Evolutionary conservation across 176 grass and related monocot species (phyloP), one percentile per base, ranked within the genome.

Genomic region (Musa schizocarpa): DNA sequence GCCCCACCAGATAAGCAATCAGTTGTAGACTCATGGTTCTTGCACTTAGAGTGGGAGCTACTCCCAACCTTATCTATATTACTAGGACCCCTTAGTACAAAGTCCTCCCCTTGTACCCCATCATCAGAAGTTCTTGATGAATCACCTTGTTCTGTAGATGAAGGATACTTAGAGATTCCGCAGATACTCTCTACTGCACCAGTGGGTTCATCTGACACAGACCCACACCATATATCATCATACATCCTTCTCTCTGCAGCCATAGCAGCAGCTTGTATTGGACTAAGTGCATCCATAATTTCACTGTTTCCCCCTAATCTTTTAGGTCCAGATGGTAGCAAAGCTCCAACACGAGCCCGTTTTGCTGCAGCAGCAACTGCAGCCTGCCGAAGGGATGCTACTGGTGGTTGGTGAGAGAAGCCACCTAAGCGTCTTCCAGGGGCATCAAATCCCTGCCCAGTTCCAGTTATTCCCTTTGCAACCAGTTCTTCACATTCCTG

Each of bases 201-300:
- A 67, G 21, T 48, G 10, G 13, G 19, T 71, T 68, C 68, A 70
- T 76, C 57, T 54, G 11, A 63, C 53, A 55, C 77, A 72, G 95
- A 99, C 55, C 82, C 95, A 64, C 95, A 99, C 95, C 95, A 99
- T 71, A 94, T 86, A 91, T 99, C 95, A 50, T 99, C 95, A 13
- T 88, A 80, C 86, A 94, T 81, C 81, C 95, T 99, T 79, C 95
- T 87, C 80, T 94, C 88, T 68, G 91, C 86, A 49, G 88, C 95
- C 95, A 99, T 99, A 65, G 95, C 95, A 75, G 95, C 90, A 57
- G 95, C 95, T 85, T 99, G 95, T 79, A 92, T 66, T 76, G 95
- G 95, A 91, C 84, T 92, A 79, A 99, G 90, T 8, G 81, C 88
- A 53, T 77, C 87, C 90, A 89, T 99, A 77, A 99, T 94, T 51